These are phyloP conservation scores for Colletotrichum horii DNA, from an alignment of 2,329 filamentous ascomycete genomes.

Conservation along the genomic window DNA sequence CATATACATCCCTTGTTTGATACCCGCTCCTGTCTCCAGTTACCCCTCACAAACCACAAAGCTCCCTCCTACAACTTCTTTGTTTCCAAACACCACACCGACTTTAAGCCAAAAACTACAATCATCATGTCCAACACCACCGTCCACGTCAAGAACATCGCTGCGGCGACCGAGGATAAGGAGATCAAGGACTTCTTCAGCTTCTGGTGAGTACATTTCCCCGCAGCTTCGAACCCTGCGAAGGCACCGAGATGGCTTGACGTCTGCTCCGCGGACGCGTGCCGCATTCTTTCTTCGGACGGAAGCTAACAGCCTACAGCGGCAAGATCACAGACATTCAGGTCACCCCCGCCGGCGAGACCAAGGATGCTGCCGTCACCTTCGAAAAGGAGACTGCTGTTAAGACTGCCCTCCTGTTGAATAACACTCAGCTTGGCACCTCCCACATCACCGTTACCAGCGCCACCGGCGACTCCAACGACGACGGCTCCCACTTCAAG, in stretches of 20 bases:
- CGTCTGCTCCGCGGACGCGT: neutral
- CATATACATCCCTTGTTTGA: slow-evolving; percentile 7
- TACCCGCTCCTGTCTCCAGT: slow-evolving; percentile 8
- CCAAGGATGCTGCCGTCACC: slow-evolving; percentile 86
- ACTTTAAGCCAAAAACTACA: neutral
- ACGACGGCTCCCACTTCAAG: slow-evolving; percentile 61
- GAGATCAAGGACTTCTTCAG: slow-evolving; percentile 97
- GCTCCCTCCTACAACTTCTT: slow-evolving; percentile 6
- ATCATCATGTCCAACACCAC: slow-evolving; percentile 65
- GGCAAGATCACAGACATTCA: slow-evolving; percentile 90
- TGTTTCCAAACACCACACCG: neutral
- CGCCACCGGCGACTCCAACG: slow-evolving; percentile 67
- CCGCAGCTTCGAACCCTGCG: neutral
- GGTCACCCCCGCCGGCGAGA: slow-evolving; percentile 70
- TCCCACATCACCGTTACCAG: slow-evolving; percentile 81
- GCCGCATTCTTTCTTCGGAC: neutral
- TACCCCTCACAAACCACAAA: slow-evolving; percentile 17
- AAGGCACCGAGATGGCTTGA: neutral
- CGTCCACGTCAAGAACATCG: slow-evolving; percentile 91
- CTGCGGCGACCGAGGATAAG: slow-evolving; percentile 80
- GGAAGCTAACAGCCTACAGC: slow-evolving; percentile 47
- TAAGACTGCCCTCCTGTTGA: slow-evolving; percentile 94
- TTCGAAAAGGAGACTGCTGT: slow-evolving; percentile 98
- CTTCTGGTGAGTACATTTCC: slow-evolving; percentile 73
- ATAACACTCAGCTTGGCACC: slow-evolving; percentile 92